Evolutionary conservation across 768 basidiomycete genomes (phyloP), one percentile per base, ranked within the genome.

Genomic region (Sporobolomyces pararoseus): DNA sequence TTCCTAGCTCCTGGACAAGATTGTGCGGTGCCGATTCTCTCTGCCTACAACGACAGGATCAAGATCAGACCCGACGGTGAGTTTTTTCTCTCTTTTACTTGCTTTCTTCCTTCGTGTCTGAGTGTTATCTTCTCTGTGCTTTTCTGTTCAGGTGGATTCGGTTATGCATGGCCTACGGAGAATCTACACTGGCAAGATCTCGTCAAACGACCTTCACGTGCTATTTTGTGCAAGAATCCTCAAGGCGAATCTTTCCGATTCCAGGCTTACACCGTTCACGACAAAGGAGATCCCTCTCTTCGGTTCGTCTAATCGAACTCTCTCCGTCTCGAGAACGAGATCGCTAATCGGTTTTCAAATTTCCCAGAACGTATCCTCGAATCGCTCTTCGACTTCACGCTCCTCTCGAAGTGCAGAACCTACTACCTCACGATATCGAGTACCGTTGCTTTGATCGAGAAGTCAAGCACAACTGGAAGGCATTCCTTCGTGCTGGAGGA

Each of bases 401-500:
- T 19, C 96, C 96, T 0, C 83, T 99, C 32, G 95, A 99, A 77
- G 81, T 99, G 14, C 95, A 99, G 80, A 99, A 99, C 78, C 81
- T 98, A 25, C 81, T 98, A 29, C 96, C 96, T 0, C 96, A 88
- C 80, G 92, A 97, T 75, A 80, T 98, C 59, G 88, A 92, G 75
- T 99, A 96, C 81, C 86, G 92, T n/a, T 89, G 98, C 39, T 97
- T 92, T 74, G 94, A 99, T 83, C 96, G 93, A 81, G 86, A 96
- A 71, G 88, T 89, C 0, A 87, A 92, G 75, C 90, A 92, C 76
- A 94, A 95, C 76, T 97, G 93, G 88, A 87, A 86, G 72, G 94
- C 90, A 78, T 99, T 91, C 81, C 83, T 98, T 21, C 85, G 94
- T 52, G 86, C 90, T 76, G 95, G 96, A 34, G 95, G 94, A 10